Conservation (phyloP, 139 green algal species). For the Coelastrella sp. region DNA sequence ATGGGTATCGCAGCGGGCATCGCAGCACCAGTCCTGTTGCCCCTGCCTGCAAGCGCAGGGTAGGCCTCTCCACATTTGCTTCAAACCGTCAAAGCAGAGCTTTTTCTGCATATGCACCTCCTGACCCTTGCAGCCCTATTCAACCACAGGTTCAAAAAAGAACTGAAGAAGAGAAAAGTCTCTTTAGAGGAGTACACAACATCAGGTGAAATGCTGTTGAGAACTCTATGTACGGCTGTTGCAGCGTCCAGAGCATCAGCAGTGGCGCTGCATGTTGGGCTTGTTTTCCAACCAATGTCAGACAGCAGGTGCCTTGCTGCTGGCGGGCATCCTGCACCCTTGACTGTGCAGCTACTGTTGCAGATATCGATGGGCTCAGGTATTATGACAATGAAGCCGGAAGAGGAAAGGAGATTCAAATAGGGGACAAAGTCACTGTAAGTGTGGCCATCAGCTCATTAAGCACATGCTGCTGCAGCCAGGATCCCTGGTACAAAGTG, state of each 20-base stretch:
- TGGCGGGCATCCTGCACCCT: neutral
- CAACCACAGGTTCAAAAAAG: conserved; percentile 77
- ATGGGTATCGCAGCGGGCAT: conserved; percentile 13
- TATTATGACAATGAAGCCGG: conserved; percentile 81
- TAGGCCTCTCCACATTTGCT: neutral
- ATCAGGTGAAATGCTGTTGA: conserved; percentile 18
- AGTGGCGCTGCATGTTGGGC: neutral
- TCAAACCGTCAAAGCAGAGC: neutral
- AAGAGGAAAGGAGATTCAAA: conserved; percentile 60
- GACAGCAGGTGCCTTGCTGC: neutral
- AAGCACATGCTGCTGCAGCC: neutral
- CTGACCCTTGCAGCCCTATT: neutral
- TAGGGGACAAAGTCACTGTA: conserved; percentile 73
- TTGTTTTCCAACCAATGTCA: no score
- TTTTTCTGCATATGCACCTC: no score
- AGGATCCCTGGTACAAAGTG: no score
- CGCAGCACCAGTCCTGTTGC: neutral
- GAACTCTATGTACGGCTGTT: neutral
- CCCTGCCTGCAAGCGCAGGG: conserved; percentile 22
- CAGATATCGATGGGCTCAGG: conserved; percentile 69
- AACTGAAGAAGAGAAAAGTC: conserved; percentile 80
- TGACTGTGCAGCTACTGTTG: neutral
- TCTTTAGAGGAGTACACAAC: conserved; percentile 67
- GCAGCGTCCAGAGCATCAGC: neutral
- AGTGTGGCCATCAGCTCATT: neutral